Evolutionary conservation across 441 rosid species (phyloP).

Genomic region (Macaranga tanarius): DNA sequence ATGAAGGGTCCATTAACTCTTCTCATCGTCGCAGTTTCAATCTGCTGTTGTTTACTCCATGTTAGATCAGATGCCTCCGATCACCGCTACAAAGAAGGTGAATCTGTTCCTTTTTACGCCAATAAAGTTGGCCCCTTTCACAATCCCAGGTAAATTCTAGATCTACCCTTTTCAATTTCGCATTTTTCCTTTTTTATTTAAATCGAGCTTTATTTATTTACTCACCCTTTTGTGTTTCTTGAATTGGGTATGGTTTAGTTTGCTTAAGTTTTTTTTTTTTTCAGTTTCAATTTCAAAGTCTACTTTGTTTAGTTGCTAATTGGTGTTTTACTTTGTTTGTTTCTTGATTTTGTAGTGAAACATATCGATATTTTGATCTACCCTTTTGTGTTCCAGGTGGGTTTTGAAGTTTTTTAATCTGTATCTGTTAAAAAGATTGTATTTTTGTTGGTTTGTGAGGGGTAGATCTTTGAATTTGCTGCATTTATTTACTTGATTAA

Average conservation of each 20-base stretch:
- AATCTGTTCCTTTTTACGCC: constrained; percentile 51
- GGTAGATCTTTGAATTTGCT: not conserved
- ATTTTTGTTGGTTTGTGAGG: too few species aligned
- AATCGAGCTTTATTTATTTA: too few species aligned
- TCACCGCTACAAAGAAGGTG: constrained; percentile 57
- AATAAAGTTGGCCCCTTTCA: constrained; percentile 76
- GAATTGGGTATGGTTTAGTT: not conserved
- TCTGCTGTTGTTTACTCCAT: not conserved
- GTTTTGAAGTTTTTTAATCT: not conserved
- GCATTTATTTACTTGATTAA: not conserved
- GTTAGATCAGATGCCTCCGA: constrained; percentile 53
- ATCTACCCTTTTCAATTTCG: not conserved
- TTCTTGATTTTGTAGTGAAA: constrained; percentile 49
- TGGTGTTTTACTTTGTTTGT: not conserved
- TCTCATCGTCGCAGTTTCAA: not conserved
- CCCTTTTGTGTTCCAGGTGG: constrained; percentile 67
- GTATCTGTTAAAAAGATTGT: too few species aligned
- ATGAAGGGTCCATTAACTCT: not conserved
- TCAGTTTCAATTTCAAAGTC: too few species aligned
- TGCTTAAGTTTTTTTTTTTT: not conserved
- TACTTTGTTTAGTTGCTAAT: not conserved
- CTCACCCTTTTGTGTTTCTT: not conserved
- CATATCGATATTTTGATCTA: constrained; percentile 76
- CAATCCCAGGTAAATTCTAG: constrained; percentile 24
- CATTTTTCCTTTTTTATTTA: not conserved